phyloP scores from a whole-genome alignment of 805 yeast genomes.

The Wickerhamomyces rabaulensis region DNA sequence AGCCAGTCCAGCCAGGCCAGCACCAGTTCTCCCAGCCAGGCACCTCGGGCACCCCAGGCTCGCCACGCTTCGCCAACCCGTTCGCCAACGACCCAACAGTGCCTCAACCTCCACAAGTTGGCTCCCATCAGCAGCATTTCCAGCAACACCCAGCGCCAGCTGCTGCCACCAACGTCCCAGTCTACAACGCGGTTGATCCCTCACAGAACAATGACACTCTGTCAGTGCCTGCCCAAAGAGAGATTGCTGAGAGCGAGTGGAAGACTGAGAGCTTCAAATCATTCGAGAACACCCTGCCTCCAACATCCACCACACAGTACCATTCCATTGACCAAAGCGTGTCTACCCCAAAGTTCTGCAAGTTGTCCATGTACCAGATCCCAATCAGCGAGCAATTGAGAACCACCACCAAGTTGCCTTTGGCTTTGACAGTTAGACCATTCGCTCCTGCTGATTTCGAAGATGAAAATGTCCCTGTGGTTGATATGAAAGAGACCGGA shows the following conservation, averaged over 20 bases:
- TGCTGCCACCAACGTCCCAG: not conserved
- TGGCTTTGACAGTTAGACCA: conserved; percentile 79
- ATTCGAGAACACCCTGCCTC: conserved; percentile 76
- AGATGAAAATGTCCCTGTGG: conserved; percentile 58
- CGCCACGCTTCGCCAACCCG: not conserved
- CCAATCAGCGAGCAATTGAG: conserved; percentile 73
- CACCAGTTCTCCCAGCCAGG: conserved; percentile 7
- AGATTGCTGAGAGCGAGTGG: conserved; percentile 16
- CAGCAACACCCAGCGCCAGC: conserved; percentile 2
- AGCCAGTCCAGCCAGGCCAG: no score
- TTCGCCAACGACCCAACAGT: not conserved
- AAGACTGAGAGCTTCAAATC: conserved; percentile 51
- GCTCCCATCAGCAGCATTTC: conserved; percentile 1
- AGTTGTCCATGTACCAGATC: conserved; percentile 75
- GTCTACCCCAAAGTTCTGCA: conserved; percentile 72
- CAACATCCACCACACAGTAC: conserved; percentile 64
- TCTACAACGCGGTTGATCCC: not conserved
- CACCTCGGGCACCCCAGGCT: not conserved
- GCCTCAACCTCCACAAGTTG: not conserved
- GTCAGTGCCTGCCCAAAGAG: conserved; percentile 17
- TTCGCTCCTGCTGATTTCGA: conserved; percentile 57
- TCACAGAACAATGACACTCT: conserved; percentile 8
- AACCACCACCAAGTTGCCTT: conserved; percentile 66
- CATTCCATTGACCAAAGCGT: conserved; percentile 76
- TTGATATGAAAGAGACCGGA: conserved; percentile 45